Conservation (phyloP, 805 yeast genomes). For the Pichia nakasei region DNA sequence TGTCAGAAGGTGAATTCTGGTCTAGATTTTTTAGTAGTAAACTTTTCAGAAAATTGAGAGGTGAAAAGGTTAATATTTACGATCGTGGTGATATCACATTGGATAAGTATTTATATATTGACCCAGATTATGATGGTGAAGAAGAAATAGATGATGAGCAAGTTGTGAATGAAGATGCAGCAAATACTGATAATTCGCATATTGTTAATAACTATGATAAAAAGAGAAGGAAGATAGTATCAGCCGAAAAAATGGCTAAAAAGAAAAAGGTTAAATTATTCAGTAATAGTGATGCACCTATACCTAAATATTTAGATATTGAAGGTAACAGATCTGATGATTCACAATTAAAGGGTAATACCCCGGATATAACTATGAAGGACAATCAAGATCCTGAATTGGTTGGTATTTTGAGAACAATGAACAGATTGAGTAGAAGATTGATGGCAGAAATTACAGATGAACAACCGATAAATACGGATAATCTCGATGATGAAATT, state of each 20-base stretch:
- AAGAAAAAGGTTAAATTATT: conserved; percentile 27
- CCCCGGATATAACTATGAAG: conserved; percentile 85
- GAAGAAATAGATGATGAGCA: conserved; percentile 33
- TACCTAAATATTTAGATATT: conserved; percentile 67
- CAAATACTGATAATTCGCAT: conserved; percentile 2
- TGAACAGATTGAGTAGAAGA: conserved; percentile 80
- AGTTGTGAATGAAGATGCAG: conserved; percentile 26
- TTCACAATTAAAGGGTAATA: conserved; percentile 64
- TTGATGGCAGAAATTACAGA: conserved; percentile 55
- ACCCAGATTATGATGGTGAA: conserved; percentile 43
- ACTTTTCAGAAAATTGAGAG: conserved; percentile 77
- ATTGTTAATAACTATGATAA: conserved; percentile 1
- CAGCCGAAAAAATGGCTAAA: conserved; percentile 18
- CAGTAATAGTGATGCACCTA: conserved; percentile 34
- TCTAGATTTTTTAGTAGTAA: conserved; percentile 89
- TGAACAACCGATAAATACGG: conserved; percentile 26
- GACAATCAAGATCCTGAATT: conserved; percentile 57
- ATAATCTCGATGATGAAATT: conserved; percentile 28
- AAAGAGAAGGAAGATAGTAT: conserved; percentile 7
- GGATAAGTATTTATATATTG: conserved; percentile 72
- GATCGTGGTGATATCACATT: conserved; percentile 78
- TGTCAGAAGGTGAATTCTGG: conserved; percentile 92
- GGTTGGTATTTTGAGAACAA: conserved; percentile 69
- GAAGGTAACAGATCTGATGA: conserved; percentile 78
- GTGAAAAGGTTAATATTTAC: conserved; percentile 69